Evolutionary conservation across 208 protist species (phyloP), one percentile per base, ranked within the genome.

Genomic region (Lotmaria passim): DNA sequence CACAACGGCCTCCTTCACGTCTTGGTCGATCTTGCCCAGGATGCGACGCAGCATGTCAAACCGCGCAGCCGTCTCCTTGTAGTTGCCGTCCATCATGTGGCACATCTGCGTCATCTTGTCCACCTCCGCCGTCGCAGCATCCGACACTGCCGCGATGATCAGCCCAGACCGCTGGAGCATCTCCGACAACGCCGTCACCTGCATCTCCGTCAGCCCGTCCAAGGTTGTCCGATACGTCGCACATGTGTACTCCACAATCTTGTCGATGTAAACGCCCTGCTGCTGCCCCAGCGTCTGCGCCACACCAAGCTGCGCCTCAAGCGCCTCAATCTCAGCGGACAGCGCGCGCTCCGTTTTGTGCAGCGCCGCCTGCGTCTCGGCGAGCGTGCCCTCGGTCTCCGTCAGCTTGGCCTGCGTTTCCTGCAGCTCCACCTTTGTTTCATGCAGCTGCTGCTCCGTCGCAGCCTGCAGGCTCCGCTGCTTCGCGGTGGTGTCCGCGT

Each of bases 1-100:
- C 19, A 61, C 62, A 5, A 34, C 76, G 26, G 81, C 81, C 60
- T 77, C 41, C 81, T 86, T 86, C 58, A 86, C 76, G 33, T 86
- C 81, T 44, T 83, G 52, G 51, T 86, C 81, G 58, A 86, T 83
- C 71, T 83, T 82, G 33, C 75, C 72, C 8, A 86, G 73, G 26
- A 86, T 69, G 17, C 59, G 48, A 2, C 75, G 73, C 70, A 88
- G 66, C 36, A 79, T 50, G 31, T 81, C 47, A 11, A 79, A 82
- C 23, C 81, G 68, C 21, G 73, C 43, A 21, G 59, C 69, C 24
- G 61, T 72, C 61, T 83, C 81, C 4, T 74, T 58, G 4, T 82
- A 79, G 31, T 86, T 69, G 7, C 55, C 73, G 24, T 80, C 78
- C 28, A 69, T 78, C 31, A 73, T 26, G 28, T 81, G 46, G 57